phyloP scores from a whole-genome alignment of 2,329 filamentous ascomycete species.

The Monilinia fructicola region DNA sequence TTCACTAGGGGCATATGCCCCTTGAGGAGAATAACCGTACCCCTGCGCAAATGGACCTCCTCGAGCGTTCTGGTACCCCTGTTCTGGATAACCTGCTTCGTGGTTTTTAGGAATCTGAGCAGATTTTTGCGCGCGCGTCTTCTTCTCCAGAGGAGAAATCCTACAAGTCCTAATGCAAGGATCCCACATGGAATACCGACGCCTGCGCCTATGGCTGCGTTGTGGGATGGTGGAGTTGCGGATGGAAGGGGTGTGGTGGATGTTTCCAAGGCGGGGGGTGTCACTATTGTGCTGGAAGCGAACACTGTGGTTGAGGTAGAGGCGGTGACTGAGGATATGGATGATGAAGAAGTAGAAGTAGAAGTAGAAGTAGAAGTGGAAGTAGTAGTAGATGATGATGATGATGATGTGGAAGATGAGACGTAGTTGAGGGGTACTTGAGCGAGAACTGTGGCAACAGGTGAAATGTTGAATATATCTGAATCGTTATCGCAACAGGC shows the following conservation, averaged over 20 bases:
- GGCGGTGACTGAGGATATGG: background rate
- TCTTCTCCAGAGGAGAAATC: constrained; percentile 1
- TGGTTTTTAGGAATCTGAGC: background rate
- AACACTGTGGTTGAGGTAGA: background rate
- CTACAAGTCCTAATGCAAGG: background rate
- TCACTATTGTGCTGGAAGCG: background rate
- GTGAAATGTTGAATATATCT: constrained; percentile 14
- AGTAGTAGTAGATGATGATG: constrained; percentile 3
- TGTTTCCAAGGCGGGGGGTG: background rate
- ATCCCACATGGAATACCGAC: constrained; percentile 1
- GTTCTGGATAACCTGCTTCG: background rate
- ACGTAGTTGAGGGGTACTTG: constrained; percentile 16
- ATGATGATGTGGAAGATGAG: background rate
- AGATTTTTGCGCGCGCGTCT: background rate
- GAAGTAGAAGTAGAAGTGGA: background rate
- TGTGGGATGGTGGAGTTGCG: background rate
- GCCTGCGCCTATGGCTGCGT: background rate
- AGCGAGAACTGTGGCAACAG: constrained; percentile 3
- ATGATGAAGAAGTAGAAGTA: background rate
- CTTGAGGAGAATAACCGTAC: background rate
- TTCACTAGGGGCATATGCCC: background rate
- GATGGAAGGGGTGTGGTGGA: background rate
- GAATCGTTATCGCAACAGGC: constrained; percentile 16
- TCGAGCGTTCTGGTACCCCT: background rate
- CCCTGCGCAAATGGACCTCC: background rate